Conservation (phyloP, 192 early-diverging fungal species). For the Jimgerdemannia lactiflua region DNA sequence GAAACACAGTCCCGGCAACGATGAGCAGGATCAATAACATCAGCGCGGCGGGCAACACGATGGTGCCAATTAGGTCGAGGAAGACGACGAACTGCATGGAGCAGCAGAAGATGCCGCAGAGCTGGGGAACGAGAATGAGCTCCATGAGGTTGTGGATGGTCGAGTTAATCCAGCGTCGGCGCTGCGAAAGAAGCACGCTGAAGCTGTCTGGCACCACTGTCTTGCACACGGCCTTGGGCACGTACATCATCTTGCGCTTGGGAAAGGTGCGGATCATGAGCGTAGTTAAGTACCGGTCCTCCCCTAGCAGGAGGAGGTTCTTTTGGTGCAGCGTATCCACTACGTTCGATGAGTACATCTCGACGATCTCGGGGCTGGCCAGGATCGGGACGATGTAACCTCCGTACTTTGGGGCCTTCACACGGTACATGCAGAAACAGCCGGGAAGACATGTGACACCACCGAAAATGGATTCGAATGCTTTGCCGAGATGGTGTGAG, state of each 20-base stretch:
- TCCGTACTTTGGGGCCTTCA: slow-evolving; percentile 75
- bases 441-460: slow-evolving; percentile 93
- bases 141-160: slow-evolving; percentile 92
- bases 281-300: slow-evolving; percentile 82
- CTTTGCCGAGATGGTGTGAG: slow-evolving; percentile 87
- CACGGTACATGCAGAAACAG: slow-evolving; percentile 95
- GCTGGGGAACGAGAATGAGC: slow-evolving; percentile 80
- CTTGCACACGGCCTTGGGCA: slow-evolving; percentile 74
- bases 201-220: slow-evolving; percentile 81
- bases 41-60: slow-evolving; percentile 86
- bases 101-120: slow-evolving; percentile 94
- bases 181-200: slow-evolving; percentile 77
- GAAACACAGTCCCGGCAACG: slow-evolving; percentile 20
- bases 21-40: slow-evolving; percentile 78
- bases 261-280: slow-evolving; percentile 82
- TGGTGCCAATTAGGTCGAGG: slow-evolving; percentile 87
- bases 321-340: slow-evolving; percentile 79
- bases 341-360: slow-evolving; percentile 71
- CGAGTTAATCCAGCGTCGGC: slow-evolving; percentile 93
- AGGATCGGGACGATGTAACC: slow-evolving; percentile 74
- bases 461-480: slow-evolving; percentile 93
- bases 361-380: slow-evolving; percentile 81
- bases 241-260: slow-evolving; percentile 78
- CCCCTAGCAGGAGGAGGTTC: slow-evolving; percentile 78
- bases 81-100: slow-evolving; percentile 95